Conservation (phyloP, 2,329 filamentous ascomycete species). For the Apiospora kogelbergensis region DNA sequence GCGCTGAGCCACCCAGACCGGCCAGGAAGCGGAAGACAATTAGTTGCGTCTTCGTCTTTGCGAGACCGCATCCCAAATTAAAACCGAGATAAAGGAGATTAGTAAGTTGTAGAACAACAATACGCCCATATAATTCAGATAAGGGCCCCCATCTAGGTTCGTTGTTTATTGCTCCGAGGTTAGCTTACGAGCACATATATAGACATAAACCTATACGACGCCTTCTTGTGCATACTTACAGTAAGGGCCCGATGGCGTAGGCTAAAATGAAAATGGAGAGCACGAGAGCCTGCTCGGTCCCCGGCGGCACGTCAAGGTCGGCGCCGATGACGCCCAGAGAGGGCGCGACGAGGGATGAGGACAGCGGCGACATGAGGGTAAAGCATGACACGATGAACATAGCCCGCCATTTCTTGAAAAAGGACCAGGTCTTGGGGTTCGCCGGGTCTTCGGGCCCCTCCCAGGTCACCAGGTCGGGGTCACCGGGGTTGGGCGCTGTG, state of each 20-base stretch:
- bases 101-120: constrained; percentile 51
- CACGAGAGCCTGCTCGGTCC: constrained; percentile 38
- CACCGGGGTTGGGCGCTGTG: constrained; percentile 26
- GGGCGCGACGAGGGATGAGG: constrained; percentile 57
- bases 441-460: constrained; percentile 50
- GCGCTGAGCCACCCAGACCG: constrained; percentile 58
- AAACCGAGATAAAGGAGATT: constrained; percentile 53
- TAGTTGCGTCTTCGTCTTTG: constrained; percentile 51
- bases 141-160: constrained; percentile 44
- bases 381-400: constrained; percentile 56
- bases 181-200: neutral
- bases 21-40: constrained; percentile 59
- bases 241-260: constrained; percentile 51
- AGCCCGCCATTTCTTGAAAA: constrained; percentile 55
- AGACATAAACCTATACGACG: neutral
- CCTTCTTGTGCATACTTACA: constrained; percentile 26
- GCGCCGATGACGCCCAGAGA: constrained; percentile 49
- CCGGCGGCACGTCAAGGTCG: constrained; percentile 51
- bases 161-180: neutral
- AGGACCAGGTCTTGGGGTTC: constrained; percentile 57
- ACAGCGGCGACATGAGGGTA: constrained; percentile 60
- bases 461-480: constrained; percentile 48
- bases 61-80: constrained; percentile 60
- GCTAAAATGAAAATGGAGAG: constrained; percentile 56
- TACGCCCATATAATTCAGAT: constrained; percentile 56